Evolutionary conservation across 2,329 filamentous ascomycete genomes (phyloP).

Genomic region (Exophiala calicioides): DNA sequence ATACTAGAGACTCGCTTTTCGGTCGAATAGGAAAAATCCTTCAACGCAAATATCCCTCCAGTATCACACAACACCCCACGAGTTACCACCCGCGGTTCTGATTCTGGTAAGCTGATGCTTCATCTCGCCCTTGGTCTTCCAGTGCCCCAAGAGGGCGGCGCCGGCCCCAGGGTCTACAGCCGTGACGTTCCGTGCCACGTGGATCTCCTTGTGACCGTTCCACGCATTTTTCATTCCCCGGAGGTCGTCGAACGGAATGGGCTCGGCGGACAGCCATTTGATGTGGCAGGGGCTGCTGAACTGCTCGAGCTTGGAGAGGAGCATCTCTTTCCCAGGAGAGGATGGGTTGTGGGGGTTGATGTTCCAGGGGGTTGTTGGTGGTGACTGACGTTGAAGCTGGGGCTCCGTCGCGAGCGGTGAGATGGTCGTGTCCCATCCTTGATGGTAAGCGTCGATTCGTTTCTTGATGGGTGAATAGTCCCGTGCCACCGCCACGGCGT

Average conservation of each 20-base stretch:
- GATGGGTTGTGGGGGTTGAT: neutral
- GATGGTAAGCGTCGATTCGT: neutral
- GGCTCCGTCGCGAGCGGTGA: no score
- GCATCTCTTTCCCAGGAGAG: neutral
- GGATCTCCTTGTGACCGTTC: conserved; percentile 22
- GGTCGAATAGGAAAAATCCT: no score
- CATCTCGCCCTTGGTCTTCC: no score
- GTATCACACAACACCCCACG: no score
- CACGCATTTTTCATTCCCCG: conserved; percentile 20
- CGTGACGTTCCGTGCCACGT: conserved; percentile 23
- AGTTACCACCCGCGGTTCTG: no score
- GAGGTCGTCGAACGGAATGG: conserved; percentile 18
- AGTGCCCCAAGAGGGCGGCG: neutral
- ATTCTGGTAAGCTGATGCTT: neutral
- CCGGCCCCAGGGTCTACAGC: conserved; percentile 18
- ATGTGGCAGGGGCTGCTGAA: conserved; percentile 22
- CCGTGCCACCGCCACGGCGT: neutral
- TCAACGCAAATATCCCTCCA: no score
- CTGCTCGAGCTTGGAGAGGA: conserved; percentile 8
- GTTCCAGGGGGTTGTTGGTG: neutral
- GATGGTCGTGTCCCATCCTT: no score
- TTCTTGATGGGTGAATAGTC: neutral
- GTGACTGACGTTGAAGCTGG: neutral
- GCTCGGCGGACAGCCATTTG: conserved; percentile 19
- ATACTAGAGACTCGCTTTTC: no score